Percentiles rank a stretch among this genome's conserved stretches.
These are phyloP conservation scores for Kwoniella shivajii DNA, from an alignment of 1,284 basidiomycete species.

Conservation along the genomic window DNA sequence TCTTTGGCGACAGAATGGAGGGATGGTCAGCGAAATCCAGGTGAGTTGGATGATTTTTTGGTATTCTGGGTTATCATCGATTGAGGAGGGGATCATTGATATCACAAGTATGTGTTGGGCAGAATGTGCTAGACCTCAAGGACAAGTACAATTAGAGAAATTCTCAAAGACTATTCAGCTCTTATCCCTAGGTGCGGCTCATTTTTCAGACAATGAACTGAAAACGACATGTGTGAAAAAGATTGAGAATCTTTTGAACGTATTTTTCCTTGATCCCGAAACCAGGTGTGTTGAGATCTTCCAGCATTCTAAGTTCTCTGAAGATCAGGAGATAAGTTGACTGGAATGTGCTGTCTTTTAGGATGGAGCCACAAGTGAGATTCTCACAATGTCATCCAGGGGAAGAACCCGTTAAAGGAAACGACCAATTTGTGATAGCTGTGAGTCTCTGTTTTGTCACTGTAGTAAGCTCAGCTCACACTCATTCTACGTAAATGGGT, in stretches of 20 bases:
- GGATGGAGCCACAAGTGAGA: conserved; percentile 37
- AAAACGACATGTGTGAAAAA: conserved; percentile 2
- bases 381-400: conserved; percentile 39
- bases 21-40: conserved; percentile 42
- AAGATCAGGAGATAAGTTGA: too few relatives aligned
- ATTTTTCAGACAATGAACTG: conserved; percentile 17
- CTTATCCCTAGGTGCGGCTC: conserved; percentile 22
- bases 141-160: conserved; percentile 35
- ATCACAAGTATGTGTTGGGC: not conserved
- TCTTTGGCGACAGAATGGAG: conserved; percentile 23
- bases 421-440: conserved; percentile 38
- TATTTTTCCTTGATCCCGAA: conserved; percentile 39
- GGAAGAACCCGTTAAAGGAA: conserved; percentile 24
- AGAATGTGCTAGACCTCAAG: conserved; percentile 34
- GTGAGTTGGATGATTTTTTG: conserved; percentile 15
- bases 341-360: not conserved
- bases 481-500: not conserved
- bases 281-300: conserved; percentile 21
- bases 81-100: not conserved
- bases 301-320: too few relatives aligned
- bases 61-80: not conserved
- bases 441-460: conserved; percentile 20
- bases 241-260: conserved; percentile 26
- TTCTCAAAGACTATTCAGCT: conserved; percentile 22
- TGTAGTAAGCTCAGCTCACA: too few relatives aligned